phyloP scores from a whole-genome alignment of 495 filamentous ascomycete genomes.

The Pyronema domesticum region DNA sequence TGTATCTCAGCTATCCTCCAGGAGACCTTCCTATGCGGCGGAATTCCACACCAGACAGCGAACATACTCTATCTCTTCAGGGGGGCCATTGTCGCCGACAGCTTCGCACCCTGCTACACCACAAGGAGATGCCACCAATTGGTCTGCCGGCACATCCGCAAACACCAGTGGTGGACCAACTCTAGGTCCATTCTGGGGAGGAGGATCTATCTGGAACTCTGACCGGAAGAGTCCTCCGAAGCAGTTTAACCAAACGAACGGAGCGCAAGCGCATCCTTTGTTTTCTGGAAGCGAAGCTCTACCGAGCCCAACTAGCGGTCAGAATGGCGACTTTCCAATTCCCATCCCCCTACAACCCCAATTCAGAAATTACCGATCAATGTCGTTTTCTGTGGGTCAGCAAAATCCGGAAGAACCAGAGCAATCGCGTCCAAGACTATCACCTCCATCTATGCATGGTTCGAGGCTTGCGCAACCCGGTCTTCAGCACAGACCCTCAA shows the following conservation, averaged over 20 bases:
- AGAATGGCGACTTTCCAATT: slow-evolving; percentile 58
- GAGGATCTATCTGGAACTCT: slow-evolving; percentile 23
- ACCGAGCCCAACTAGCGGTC: slow-evolving; percentile 37
- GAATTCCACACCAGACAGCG: slow-evolving; percentile 42
- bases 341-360: slow-evolving; percentile 81
- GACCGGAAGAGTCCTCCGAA: slow-evolving; percentile 25
- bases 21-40: slow-evolving; percentile 40
- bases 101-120: slow-evolving; percentile 60
- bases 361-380: slow-evolving; percentile 80
- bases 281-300: slow-evolving; percentile 32
- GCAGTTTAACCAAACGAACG: slow-evolving; percentile 18
- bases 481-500: slow-evolving; percentile 63
- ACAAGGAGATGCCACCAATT: slow-evolving; percentile 49
- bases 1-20: slow-evolving; percentile 30
- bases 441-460: slow-evolving; percentile 31
- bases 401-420: slow-evolving; percentile 46
- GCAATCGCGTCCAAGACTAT: slow-evolving; percentile 31
- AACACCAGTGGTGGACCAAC: slow-evolving; percentile 5
- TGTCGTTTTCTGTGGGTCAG: slow-evolving; percentile 94
- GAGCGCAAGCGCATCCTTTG: slow-evolving; percentile 23
- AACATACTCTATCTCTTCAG: slow-evolving; percentile 39
- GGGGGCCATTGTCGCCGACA: slow-evolving; percentile 50
- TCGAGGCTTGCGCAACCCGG: slow-evolving; percentile 42
- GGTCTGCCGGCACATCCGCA: slow-evolving; percentile 35
- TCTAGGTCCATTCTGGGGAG: slow-evolving; percentile 21